These are phyloP conservation scores for Cladosporium sp. DNA, from an alignment of 2,329 filamentous ascomycete species.

Conservation along the genomic window DNA sequence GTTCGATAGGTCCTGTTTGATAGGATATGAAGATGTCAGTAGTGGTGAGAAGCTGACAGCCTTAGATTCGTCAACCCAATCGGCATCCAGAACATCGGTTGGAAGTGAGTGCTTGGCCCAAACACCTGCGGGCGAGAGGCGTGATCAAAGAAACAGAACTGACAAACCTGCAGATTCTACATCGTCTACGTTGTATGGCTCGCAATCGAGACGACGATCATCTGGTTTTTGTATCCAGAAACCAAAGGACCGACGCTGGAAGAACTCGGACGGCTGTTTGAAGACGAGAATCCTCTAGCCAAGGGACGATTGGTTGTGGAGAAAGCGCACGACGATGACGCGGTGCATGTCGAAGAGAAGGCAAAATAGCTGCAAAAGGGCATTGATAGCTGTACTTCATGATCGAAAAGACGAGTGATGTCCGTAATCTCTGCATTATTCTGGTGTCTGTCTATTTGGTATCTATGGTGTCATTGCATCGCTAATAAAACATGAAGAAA, in stretches of 20 bases:
- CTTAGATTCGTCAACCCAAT: slow-evolving; percentile 26
- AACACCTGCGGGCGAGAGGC: not conserved
- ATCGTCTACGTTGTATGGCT: slow-evolving; percentile 23
- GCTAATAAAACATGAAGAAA: slow-evolving; percentile 3
- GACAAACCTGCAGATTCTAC: slow-evolving; percentile 2
- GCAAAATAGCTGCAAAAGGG: not conserved
- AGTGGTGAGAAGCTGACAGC: not conserved
- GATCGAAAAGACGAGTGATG: not conserved
- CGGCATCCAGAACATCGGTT: slow-evolving; percentile 22
- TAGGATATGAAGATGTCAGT: not conserved
- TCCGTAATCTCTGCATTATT: not conserved
- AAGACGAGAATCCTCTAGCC: slow-evolving; percentile 19
- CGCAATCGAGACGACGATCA: slow-evolving; percentile 23
- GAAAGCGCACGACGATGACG: not conserved
- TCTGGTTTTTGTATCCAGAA: slow-evolving; percentile 65
- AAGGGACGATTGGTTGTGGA: slow-evolving; percentile 10
- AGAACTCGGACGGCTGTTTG: slow-evolving; percentile 71
- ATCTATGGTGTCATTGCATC: not conserved
- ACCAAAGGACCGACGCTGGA: slow-evolving; percentile 73
- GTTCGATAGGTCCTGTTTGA: not conserved
- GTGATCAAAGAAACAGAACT: not conserved
- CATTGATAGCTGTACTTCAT: not conserved
- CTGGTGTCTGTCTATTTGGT: slow-evolving; percentile 1
- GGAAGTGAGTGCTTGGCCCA: slow-evolving; percentile 17
- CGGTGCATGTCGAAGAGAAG: not conserved